Conservation (phyloP, 805 yeast species). For the Yamadazyma laniorum region DNA sequence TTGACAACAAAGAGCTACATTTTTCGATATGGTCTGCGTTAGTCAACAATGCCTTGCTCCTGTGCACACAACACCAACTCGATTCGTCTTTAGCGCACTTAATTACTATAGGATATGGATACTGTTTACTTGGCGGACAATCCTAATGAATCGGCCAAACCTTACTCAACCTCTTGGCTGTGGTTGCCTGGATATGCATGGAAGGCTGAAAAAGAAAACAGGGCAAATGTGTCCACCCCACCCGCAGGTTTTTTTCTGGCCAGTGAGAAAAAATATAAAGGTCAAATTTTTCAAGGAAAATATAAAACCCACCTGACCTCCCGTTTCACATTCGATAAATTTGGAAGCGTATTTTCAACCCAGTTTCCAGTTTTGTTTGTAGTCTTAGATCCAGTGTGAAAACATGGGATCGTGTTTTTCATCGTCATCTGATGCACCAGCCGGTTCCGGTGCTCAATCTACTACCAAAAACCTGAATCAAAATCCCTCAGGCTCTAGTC, state of each 20-base stretch:
- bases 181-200: no score
- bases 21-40: no score
- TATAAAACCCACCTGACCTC: not conserved
- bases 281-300: constrained; percentile 1
- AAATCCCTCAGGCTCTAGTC: constrained; percentile 14
- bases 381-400: not conserved
- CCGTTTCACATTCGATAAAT: not conserved
- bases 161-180: no score
- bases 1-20: no score
- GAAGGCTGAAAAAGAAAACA: no score
- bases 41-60: no score
- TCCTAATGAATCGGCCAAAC: no score
- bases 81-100: not conserved
- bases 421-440: constrained; percentile 6
- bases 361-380: not conserved
- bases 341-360: not conserved
- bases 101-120: no score
- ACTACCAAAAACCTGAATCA: not conserved
- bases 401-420: constrained; percentile 9
- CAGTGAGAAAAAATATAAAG: constrained; percentile 4
- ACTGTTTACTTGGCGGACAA: no score
- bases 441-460: constrained; percentile 10
- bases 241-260: no score
- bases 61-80: not conserved
- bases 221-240: no score